These are phyloP conservation scores for Macrophomina phaseolina DNA, from an alignment of 2,329 filamentous ascomycete species.

Conservation along the genomic window DNA sequence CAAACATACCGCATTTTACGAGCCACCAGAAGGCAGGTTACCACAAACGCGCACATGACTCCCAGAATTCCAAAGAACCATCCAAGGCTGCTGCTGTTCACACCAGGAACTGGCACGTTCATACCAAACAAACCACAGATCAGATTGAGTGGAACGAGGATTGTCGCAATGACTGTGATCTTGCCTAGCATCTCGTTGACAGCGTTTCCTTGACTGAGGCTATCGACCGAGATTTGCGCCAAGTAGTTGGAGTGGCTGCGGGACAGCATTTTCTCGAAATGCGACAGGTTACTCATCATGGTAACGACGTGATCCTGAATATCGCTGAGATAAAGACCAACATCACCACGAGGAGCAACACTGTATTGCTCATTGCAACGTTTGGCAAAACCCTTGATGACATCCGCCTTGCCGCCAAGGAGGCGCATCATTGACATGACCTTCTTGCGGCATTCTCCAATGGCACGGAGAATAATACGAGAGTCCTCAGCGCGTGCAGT, in stretches of 20 bases:
- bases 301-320: conserved; percentile 99
- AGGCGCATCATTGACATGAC: conserved; percentile 93
- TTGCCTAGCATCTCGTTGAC: conserved; percentile 92
- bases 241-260: conserved; percentile 95
- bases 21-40: conserved; percentile 47
- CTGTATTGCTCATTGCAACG: conserved; percentile 98
- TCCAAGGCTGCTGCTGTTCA: conserved; percentile 43
- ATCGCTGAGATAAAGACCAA: conserved; percentile 93
- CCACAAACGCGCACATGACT: conserved; percentile 56
- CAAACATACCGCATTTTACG: conserved; percentile 47
- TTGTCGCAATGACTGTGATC: conserved; percentile 91
- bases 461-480: conserved; percentile 81
- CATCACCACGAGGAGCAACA: conserved; percentile 93
- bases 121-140: conserved; percentile 88
- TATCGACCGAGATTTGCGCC: conserved; percentile 90
- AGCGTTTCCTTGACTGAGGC: conserved; percentile 83
- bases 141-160: conserved; percentile 94
- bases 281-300: conserved; percentile 94
- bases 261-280: conserved; percentile 97
- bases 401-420: conserved; percentile 95
- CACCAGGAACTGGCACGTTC: conserved; percentile 75
- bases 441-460: conserved; percentile 90
- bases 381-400: conserved; percentile 96
- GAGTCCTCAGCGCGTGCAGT: conserved; percentile 90
- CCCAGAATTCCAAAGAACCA: conserved; percentile 69